Base-by-base conservation (phyloP, 805 yeast species). In the Metschnikowia drakensbergensis region DNA sequence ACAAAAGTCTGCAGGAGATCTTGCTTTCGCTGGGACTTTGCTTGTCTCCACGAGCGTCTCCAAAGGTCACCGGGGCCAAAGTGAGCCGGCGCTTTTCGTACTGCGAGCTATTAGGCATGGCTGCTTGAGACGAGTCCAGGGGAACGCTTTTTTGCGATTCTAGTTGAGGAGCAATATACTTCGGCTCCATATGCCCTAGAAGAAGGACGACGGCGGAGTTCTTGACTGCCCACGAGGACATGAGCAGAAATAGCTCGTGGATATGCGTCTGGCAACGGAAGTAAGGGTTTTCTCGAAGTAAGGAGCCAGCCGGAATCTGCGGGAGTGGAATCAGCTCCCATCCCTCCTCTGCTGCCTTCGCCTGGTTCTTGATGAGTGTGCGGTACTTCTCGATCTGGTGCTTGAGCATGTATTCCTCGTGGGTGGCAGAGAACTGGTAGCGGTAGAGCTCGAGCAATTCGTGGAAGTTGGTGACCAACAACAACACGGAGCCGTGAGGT, bases 391-490 rank as follows among this genome's bases (percentile, higher is more conserved):
- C 63, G 17, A 67, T 58, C 42, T 70, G 73, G 46, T 61, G 61
- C 43, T 63, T 63, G 8, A 71, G 54, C 10, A 72, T 50, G 1
- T 58, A 36, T 41, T 68, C 70, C 54, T 71, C 74, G 46, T 71
- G 63, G 11, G 62, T 50, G 1, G 69, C 58, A 1, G 67, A 54
- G 3, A 69, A 45, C 48, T 72, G 72, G 27, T 65, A 55, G 31
- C 61, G 63, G 50, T 71, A 72, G 25, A 62, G 49, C 37, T 72
- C 75, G 4, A 69, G 38, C 25, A 65, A 32, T 30, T 71, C 74
- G 52, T 71, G 74, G 51, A 69, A 63, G 36, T 63, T 62, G 32
- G 65, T 55, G 23, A 71, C 47, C 2, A 71, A 45, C 13, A 68
- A 41, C 17, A 71, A 41, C 3, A 62, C 52, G 1, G 52, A 32